These are phyloP conservation scores for Penicillium corylophilum DNA, from an alignment of 2,329 filamentous ascomycete genomes.

Conservation along the genomic window DNA sequence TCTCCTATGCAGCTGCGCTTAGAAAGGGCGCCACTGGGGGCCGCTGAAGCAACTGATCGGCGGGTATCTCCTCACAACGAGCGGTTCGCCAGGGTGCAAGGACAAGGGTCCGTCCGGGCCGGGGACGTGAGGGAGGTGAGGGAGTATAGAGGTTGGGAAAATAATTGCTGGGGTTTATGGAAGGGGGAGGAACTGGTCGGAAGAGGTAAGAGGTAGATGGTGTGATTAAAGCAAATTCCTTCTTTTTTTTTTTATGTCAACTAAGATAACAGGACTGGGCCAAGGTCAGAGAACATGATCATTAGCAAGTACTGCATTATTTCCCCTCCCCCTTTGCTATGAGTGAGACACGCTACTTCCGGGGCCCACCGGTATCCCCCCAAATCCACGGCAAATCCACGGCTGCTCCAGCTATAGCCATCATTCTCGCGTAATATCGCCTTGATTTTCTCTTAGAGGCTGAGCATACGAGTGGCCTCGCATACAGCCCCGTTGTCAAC, in stretches of 20 bases:
- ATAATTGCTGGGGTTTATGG: constrained; percentile 11
- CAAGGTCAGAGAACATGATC: not conserved
- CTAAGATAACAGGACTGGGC: not conserved
- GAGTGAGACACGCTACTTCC: constrained; percentile 15
- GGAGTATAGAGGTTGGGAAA: constrained; percentile 6
- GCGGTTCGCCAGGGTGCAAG: constrained; percentile 7
- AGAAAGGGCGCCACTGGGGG: constrained; percentile 15
- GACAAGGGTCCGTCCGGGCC: constrained; percentile 11
- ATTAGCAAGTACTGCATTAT: not conserved
- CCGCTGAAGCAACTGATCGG: constrained; percentile 22
- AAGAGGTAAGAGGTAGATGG: not conserved
- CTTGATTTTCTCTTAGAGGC: constrained; percentile 1
- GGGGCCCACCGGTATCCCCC: not conserved
- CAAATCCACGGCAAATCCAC: constrained; percentile 4
- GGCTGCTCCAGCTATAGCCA: constrained; percentile 10
- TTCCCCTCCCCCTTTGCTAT: not conserved
- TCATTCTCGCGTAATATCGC: constrained; percentile 19
- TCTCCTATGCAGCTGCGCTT: constrained; percentile 17
- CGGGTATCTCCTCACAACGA: constrained; percentile 7
- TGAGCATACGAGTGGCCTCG: constrained; percentile 3
- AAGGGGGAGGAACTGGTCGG: constrained; percentile 1
- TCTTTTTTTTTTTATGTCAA: not conserved
- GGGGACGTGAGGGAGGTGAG: constrained; percentile 17
- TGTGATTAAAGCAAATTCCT: not conserved
- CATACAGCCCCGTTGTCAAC: constrained; percentile 18